Evolutionary conservation across 1,284 basidiomycete genomes (phyloP).

Genomic region (Ustilago trichophora): DNA sequence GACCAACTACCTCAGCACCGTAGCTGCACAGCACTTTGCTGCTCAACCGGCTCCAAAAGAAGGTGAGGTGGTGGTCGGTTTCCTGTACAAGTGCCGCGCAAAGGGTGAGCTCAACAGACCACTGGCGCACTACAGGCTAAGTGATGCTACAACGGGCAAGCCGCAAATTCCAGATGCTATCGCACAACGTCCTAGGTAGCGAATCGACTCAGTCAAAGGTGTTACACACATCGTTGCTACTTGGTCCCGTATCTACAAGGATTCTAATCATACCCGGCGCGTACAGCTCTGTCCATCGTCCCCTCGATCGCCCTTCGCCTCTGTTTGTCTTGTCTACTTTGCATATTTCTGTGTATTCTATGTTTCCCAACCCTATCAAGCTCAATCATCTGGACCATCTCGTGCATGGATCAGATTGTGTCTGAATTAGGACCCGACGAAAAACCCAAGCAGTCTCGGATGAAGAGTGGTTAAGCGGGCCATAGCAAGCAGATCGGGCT

Average conservation of each 20-base stretch:
- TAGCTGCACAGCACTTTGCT: constrained; percentile 54
- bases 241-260: no score
- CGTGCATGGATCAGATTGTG: no score
- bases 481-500: no score
- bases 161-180: no score
- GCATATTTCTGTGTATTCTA: constrained; percentile 5
- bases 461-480: no score
- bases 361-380: no score
- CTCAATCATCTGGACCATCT: no score
- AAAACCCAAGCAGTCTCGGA: no score
- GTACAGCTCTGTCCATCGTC: neutral
- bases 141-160: constrained; percentile 24
- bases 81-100: constrained; percentile 56
- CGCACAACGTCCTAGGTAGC: no score
- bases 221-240: no score
- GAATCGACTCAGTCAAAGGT: no score
- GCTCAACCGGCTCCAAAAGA: constrained; percentile 57
- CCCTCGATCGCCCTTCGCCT: neutral
- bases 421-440: no score
- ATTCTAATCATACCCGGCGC: constrained; percentile 10
- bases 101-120: constrained; percentile 52
- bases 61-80: constrained; percentile 59
- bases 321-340: neutral
- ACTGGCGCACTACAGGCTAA: constrained; percentile 39
- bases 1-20: constrained; percentile 45